These are phyloP conservation scores for Aspergillus sclerotioniger DNA, from an alignment of 495 filamentous ascomycete species.

Conservation along the genomic window DNA sequence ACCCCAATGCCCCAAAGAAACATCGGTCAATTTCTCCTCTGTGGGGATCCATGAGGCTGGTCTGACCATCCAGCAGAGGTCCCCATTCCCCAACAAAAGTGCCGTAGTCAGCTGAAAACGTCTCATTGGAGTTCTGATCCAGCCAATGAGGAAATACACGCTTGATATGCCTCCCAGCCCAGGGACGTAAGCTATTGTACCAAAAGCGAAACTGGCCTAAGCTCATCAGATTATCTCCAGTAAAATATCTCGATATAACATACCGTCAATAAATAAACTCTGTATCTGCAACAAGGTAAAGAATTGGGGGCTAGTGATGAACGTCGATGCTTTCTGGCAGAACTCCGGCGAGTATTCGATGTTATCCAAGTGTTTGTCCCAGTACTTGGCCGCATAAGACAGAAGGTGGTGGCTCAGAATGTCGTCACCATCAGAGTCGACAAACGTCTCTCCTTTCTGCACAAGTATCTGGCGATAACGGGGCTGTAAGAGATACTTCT, in stretches of 20 bases:
- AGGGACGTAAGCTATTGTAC: not conserved
- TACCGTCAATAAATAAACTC: not conserved
- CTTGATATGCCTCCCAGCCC: not conserved
- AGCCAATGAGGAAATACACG: conserved; percentile 9
- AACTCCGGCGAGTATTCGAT: not conserved
- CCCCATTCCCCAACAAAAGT: conserved; percentile 6
- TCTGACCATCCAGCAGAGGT: not conserved
- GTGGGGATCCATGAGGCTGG: not conserved
- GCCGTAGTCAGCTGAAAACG: conserved; percentile 2
- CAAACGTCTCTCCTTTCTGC: not conserved
- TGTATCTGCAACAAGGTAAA: conserved; percentile 6
- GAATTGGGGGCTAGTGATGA: conserved; percentile 1
- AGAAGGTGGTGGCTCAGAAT: not conserved
- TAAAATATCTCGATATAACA: not conserved
- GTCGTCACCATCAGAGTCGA: not conserved
- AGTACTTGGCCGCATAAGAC: conserved; percentile 7
- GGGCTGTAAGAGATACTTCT: conserved; percentile 3
- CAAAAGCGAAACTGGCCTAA: not conserved
- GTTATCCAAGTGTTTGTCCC: conserved; percentile 2
- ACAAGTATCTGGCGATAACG: not conserved
- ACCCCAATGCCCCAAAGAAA: conserved; percentile 6
- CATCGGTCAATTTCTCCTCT: conserved; percentile 8
- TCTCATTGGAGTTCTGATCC: not conserved
- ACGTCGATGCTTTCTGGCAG: not conserved
- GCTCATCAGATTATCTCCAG: not conserved